Percentiles rank a stretch among this genome's conserved stretches.
These are phyloP conservation scores for Picochlorum sp. DNA, from an alignment of 139 green algal genomes.

Conservation along the genomic window DNA sequence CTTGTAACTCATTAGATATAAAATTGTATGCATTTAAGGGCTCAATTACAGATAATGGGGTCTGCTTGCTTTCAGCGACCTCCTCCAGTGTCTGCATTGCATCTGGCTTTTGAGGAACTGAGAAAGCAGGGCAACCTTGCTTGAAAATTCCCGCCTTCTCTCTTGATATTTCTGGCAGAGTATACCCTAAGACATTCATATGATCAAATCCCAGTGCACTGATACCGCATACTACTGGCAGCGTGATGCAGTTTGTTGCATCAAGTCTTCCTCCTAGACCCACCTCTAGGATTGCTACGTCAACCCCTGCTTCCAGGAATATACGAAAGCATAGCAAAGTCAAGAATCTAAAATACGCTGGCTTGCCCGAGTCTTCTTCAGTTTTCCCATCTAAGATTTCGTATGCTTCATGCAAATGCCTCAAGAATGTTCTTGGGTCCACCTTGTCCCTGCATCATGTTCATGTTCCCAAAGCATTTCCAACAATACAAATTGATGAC, in stretches of 20 bases:
- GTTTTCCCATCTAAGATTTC: constrained; percentile 26
- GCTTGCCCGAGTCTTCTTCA: constrained; percentile 53
- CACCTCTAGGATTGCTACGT: constrained; percentile 89
- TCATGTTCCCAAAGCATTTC: constrained; percentile 6
- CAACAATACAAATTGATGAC: neutral
- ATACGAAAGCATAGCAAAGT: constrained; percentile 71
- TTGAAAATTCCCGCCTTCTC: constrained; percentile 97
- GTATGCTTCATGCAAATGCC: constrained; percentile 46
- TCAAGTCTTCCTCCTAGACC: constrained; percentile 91
- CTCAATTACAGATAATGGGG: constrained; percentile 11
- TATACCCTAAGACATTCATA: constrained; percentile 89
- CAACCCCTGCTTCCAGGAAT: constrained; percentile 53
- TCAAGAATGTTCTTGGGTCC: constrained; percentile 29
- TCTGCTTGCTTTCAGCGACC: constrained; percentile 23
- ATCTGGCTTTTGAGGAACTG: constrained; percentile 63
- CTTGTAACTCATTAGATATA: neutral
- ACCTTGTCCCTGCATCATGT: constrained; percentile 18
- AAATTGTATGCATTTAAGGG: constrained; percentile 24
- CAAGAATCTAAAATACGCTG: constrained; percentile 90
- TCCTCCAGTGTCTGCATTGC: constrained; percentile 58
- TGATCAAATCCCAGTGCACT: constrained; percentile 89
- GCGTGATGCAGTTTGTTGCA: constrained; percentile 77
- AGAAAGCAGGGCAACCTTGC: constrained; percentile 48
- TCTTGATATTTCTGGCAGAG: constrained; percentile 76
- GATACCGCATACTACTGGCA: constrained; percentile 59